phyloP scores from a whole-genome alignment of 2,329 filamentous ascomycete species.

The Neofusicoccum kwambonambiense region DNA sequence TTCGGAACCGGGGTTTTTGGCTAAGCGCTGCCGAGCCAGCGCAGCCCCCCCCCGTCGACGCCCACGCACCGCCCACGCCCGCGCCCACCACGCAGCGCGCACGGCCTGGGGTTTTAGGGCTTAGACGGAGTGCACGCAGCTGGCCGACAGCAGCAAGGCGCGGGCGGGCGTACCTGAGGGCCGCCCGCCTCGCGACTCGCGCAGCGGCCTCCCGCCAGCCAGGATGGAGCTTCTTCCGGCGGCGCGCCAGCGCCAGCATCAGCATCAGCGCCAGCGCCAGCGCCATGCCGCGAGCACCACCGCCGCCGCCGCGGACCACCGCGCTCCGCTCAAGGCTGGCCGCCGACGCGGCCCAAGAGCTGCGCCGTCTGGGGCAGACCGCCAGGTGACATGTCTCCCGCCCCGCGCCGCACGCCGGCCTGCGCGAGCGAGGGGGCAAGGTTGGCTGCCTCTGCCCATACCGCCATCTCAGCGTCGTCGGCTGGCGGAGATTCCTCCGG shows the following conservation, averaged over 20 bases:
- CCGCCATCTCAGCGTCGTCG: background rate
- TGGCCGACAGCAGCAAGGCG: background rate
- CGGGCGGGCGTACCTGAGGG: slow-evolving; percentile 7
- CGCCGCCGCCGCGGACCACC: background rate
- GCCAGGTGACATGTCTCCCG: background rate
- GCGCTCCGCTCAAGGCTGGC: background rate
- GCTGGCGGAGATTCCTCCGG: slow-evolving; percentile 5
- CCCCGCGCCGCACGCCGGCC: slow-evolving; percentile 9
- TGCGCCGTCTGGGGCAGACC: background rate
- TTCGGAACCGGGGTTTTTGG: slow-evolving; percentile 6
- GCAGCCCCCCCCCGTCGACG: background rate
- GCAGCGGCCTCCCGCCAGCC: background rate
- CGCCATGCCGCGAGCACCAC: too few relatives aligned
- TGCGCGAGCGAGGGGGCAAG: background rate
- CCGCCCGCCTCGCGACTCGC: background rate
- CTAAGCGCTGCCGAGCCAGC: background rate
- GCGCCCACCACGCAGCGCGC: background rate
- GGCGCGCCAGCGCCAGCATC: background rate
- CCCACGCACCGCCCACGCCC: background rate
- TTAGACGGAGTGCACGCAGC: background rate
- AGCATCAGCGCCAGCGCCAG: too few relatives aligned
- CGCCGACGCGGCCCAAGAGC: background rate
- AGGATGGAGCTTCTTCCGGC: background rate
- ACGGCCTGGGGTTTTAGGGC: slow-evolving; percentile 1
- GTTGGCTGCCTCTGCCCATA: background rate